Base-by-base conservation (phyloP, 441 rosid species). In the Manihot esculenta region DNA sequence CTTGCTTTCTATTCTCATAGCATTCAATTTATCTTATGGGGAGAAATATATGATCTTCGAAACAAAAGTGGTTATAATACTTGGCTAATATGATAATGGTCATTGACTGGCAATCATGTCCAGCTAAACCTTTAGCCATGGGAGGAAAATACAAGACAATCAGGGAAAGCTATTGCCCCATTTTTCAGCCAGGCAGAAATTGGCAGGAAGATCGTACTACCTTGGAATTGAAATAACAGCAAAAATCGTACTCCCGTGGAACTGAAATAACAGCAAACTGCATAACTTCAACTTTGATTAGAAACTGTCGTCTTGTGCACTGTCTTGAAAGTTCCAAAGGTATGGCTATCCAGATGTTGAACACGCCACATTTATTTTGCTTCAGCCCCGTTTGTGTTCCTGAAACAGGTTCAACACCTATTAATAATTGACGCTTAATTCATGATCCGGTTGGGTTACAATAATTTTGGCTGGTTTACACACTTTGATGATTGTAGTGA, bases 401-500 rank as follows among this genome's bases (percentile, higher is more conserved):
- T 73, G 64, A 64, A 57, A 44, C 5, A 58, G 55, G 20, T 45
- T 55, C 10, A 17, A 23, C 56, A 14, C 27, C 18, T 3, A 26
- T 56, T 33, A 45, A 24, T 57, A 17, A 62, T 17, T 23, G 53
- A 26, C 18, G 7, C 14, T 41, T 13, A n/a, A 9, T 24, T 8
- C 49, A 13, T 15, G 5, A 53, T 42, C 20, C 21, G 1, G 59
- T n/a, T 59, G 45, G 42, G 53, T 53, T 8, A 41, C 9, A n/a
- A 56, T 72, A 38, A 73, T 48, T 20, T 27, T 62, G 35, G 53
- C 26, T 56, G 42, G 10, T 0, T 21, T 45, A 75, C 89, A 86
- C 72, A 90, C 97, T 82, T 87, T 56, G 90, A 78, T 17, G 90
- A 64, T 74, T 81, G 90, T 0, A 80, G 64, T 42, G 97, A 92